Base-by-base conservation (phyloP, 1,139 yeast genomes). In the Debaryomyces robertsiae region DNA sequence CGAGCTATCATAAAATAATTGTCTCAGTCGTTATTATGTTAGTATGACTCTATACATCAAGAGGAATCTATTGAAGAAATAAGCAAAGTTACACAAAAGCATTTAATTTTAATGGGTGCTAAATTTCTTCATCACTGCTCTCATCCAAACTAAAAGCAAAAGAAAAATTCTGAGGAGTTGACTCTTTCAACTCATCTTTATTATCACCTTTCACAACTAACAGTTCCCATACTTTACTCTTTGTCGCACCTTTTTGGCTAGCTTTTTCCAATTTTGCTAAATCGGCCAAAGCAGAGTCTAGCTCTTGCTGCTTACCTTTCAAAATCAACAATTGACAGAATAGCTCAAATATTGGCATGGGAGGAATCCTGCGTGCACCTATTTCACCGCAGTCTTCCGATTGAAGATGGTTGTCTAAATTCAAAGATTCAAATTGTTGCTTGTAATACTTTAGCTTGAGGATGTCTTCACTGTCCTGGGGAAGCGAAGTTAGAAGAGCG, bases 291-390 rank as follows among this genome's bases (percentile, higher is more conserved):
- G 75, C 78, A 1, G 51, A 46, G 0, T 57, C 51, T 27, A 80
- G 54, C 15, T 63, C 58, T 0, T 50, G 50, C 13, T 50, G 47
- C 39, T 66, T 57, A 0, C 75, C 77, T 48, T 60, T 65, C 25
- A 53, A 49, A 15, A 30, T 16, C 55, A 70, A 56, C 24, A 82
- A 63, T 43, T 74, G 78, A 29, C 68, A 58, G 54, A 82, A 82
- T 31, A 81, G 65, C 44, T 81, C 85, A 50, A 57, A 81, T 2
- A 82, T 67, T 1, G 90, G 90, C 54, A 82, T 65, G 6, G 72
- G 58, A 2, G 75, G 75, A 45, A 63, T 58, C 39, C 48, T 49
- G 2, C 57, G 47, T 28, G 54, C 46, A 25, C 44, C 45, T 36
- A 69, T 53, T 50, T 69, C 72, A 18, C 77, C 77, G 52, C 77